A percentile compares a stretch with the other conserved stretches of the same genome.
These are phyloP conservation scores for Fragaria nilgerrensis DNA, from an alignment of 306 rosid genomes.

Conservation along the genomic window DNA sequence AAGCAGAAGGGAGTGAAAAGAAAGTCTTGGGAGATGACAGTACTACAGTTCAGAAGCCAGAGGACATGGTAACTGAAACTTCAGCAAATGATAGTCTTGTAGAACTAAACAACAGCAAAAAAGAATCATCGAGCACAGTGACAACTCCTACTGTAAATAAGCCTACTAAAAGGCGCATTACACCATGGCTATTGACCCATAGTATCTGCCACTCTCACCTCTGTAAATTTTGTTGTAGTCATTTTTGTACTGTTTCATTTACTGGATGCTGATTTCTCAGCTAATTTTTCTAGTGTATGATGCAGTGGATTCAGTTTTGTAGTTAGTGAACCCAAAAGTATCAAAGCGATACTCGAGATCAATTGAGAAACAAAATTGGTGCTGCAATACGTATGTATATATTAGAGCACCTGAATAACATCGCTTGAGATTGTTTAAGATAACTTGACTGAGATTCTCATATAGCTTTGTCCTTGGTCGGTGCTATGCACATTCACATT, in stretches of 20 bases:
- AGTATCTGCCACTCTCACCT: conserved; percentile 9
- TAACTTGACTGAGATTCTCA: background rate
- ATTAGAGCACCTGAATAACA: background rate
- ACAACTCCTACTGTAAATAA: conserved; percentile 19
- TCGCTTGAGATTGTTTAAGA: background rate
- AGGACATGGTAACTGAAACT: conserved; percentile 22
- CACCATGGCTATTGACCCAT: conserved; percentile 48
- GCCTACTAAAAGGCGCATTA: conserved; percentile 51
- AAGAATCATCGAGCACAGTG: conserved; percentile 26
- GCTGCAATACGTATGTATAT: background rate
- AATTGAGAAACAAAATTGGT: background rate
- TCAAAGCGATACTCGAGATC: background rate
- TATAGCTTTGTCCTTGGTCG: background rate
- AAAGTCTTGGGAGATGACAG: background rate
- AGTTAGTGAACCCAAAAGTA: background rate
- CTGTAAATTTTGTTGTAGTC: conserved; percentile 25
- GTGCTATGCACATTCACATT: background rate
- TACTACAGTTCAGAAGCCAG: conserved; percentile 30
- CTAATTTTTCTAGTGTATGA: background rate
- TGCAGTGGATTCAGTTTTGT: background rate
- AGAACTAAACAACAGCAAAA: conserved; percentile 27
- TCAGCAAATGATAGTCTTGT: conserved; percentile 17
- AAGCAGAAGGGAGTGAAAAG: background rate
- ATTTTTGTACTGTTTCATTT: background rate
- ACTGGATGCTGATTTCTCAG: background rate